A percentile compares a stretch with the other conserved stretches of the same genome.
phyloP scores from a whole-genome alignment of 192 early-diverging fungal species.

The Phycomyces blakesleeanus region DNA sequence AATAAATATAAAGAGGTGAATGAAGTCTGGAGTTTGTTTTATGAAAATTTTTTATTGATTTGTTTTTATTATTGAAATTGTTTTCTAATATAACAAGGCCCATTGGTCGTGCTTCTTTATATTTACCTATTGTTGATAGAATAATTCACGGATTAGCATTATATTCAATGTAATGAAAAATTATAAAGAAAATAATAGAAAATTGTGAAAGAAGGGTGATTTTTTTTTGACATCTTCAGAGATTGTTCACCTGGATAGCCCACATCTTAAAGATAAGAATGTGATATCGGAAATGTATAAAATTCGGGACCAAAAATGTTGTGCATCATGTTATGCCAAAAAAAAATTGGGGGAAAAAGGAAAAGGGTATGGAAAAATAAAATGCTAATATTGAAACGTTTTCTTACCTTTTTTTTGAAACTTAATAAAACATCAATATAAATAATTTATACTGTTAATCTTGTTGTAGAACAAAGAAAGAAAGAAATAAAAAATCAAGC shows the following conservation, averaged over 20 bases:
- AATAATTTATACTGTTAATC: too few species aligned
- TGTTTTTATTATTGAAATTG: too few species aligned
- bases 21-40: too few species aligned
- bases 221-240: constrained; percentile 22
- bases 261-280: constrained; percentile 11
- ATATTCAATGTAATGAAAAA: background rate
- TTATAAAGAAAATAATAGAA: background rate
- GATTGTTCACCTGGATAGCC: constrained; percentile 13
- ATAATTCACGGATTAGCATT: background rate
- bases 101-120: too few species aligned
- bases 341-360: background rate
- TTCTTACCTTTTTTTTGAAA: background rate
- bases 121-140: too few species aligned
- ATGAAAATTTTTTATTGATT: too few species aligned
- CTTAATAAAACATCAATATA: too few species aligned
- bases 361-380: background rate
- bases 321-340: constrained; percentile 10
- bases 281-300: constrained; percentile 7
- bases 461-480: background rate
- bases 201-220: background rate
- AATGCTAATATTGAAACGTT: background rate
- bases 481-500: too few species aligned
- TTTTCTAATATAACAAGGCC: too few species aligned
- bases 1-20: too few species aligned
- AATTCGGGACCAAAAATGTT: constrained; percentile 13